phyloP scores from a whole-genome alignment of 2,329 filamentous ascomycete species.

The Acarospora socialis region DNA sequence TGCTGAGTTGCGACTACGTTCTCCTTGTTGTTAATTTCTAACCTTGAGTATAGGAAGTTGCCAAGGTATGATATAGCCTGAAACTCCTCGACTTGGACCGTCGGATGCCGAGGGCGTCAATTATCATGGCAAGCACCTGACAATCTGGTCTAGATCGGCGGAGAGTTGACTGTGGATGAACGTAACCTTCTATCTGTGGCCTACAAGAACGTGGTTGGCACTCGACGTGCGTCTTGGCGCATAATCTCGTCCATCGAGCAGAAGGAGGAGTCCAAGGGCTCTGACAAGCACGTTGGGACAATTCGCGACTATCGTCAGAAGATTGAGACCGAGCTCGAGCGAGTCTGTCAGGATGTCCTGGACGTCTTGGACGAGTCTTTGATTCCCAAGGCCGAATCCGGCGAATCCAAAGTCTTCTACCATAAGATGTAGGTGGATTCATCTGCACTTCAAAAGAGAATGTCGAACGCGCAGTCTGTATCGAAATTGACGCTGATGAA shows the following conservation, averaged over 20 bases:
- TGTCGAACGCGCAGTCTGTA: constrained; percentile 9
- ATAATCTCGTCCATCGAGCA: constrained; percentile 99
- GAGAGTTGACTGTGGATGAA: constrained; percentile 55
- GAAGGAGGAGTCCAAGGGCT: constrained; percentile 99
- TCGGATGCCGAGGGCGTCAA: no score
- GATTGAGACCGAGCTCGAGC: constrained; percentile 94
- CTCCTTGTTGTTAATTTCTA: no score
- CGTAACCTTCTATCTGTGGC: constrained; percentile 92
- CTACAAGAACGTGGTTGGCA: constrained; percentile 99
- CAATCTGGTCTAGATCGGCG: constrained; percentile 38
- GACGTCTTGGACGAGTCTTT: constrained; percentile 85
- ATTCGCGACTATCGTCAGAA: constrained; percentile 97
- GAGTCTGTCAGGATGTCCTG: constrained; percentile 95
- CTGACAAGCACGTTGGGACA: constrained; percentile 81
- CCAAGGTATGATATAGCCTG: constrained; percentile 50
- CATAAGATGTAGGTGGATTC: constrained; percentile 88
- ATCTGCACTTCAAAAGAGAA: neutral
- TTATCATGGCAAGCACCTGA: constrained; percentile 12
- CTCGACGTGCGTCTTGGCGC: constrained; percentile 95
- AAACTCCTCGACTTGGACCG: constrained; percentile 3
- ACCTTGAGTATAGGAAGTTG: constrained; percentile 58
- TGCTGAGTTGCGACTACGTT: constrained; percentile 4
- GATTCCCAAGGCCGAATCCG: constrained; percentile 89
- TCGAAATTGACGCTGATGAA: constrained; percentile 8
- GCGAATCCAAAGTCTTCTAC: constrained; percentile 99